Percentiles rank a stretch among this genome's conserved stretches.
Evolutionary conservation across 2,329 filamentous ascomycete genomes (phyloP).

Genomic region (Pyricularia pennisetigena): DNA sequence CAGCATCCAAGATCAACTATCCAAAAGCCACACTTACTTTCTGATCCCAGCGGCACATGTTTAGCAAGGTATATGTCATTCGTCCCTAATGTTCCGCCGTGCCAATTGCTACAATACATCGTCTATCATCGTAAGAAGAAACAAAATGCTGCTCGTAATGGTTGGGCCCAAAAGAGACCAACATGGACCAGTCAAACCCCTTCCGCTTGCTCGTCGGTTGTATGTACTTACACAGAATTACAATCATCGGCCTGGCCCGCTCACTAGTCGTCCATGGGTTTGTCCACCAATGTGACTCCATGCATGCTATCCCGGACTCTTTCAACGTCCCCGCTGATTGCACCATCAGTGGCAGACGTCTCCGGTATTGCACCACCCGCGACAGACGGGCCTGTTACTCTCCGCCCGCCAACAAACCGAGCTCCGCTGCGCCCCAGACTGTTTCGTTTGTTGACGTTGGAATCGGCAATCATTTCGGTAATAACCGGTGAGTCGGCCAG

Average conservation of each 20-base stretch:
- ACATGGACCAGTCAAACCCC: neutral
- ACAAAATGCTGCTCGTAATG: neutral
- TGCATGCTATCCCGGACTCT: slow-evolving; percentile 18
- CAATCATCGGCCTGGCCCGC: neutral
- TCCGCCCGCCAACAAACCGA: slow-evolving; percentile 41
- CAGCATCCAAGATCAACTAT: neutral
- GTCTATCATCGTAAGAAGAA: slow-evolving; percentile 1
- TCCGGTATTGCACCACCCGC: slow-evolving; percentile 12
- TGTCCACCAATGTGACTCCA: slow-evolving; percentile 62
- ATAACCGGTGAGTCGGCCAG: slow-evolving; percentile 15
- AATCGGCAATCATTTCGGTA: slow-evolving; percentile 9
- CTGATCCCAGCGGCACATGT: neutral
- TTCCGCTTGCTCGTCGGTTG: neutral
- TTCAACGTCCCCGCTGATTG: neutral
- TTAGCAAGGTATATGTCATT: neutral
- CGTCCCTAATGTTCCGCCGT: neutral
- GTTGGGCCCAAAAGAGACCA: neutral
- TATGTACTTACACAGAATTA: neutral
- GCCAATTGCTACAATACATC: neutral
- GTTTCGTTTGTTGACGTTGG: slow-evolving; percentile 50
- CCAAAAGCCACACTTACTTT: neutral
- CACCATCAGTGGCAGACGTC: slow-evolving; percentile 17
- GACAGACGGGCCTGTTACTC: slow-evolving; percentile 27
- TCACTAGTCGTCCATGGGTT: slow-evolving; percentile 64
- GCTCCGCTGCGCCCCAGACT: slow-evolving; percentile 46